These are phyloP conservation scores for Stephania japonica DNA, from an alignment of 164 flowering plant genomes.

Conservation along the genomic window DNA sequence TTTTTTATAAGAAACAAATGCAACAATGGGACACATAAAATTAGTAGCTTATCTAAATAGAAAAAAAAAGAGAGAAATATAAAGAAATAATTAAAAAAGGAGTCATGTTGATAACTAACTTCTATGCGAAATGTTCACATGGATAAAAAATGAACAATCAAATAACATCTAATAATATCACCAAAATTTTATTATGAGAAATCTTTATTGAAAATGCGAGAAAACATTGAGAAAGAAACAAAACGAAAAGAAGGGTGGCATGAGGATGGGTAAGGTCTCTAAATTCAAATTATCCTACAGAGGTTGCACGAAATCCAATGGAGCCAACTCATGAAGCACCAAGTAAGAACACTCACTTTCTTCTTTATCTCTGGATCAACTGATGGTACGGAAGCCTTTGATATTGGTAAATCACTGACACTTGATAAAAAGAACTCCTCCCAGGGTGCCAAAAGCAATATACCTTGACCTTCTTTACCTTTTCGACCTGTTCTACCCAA, in stretches of 20 bases:
- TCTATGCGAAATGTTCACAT: too few relatives aligned
- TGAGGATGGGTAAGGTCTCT: background rate
- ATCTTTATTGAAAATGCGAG: too few relatives aligned
- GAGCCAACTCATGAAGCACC: background rate
- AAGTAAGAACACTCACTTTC: slow-evolving; percentile 36
- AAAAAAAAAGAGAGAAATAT: background rate
- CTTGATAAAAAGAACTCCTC: slow-evolving; percentile 83
- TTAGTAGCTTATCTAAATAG: background rate
- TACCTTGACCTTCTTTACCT: slow-evolving; percentile 95
- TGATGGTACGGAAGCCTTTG: slow-evolving; percentile 57
- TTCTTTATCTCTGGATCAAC: slow-evolving; percentile 71
- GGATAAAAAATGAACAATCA: background rate
- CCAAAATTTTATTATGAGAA: too few relatives aligned
- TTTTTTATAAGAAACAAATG: too few relatives aligned
- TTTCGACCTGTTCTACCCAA: slow-evolving; percentile 97
- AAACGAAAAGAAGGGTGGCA: too few relatives aligned
- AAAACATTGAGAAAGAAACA: too few relatives aligned
- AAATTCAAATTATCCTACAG: background rate
- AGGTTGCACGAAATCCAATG: background rate
- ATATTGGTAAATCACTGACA: slow-evolving; percentile 69
- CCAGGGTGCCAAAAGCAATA: slow-evolving; percentile 89
- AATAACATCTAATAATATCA: too few relatives aligned
- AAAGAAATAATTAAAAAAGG: background rate
- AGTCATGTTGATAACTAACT: background rate
- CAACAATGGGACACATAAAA: background rate